Evolutionary conservation across 345 rosid species (phyloP), one percentile per base, ranked within the genome.

Genomic region (Ceriops decandra): DNA sequence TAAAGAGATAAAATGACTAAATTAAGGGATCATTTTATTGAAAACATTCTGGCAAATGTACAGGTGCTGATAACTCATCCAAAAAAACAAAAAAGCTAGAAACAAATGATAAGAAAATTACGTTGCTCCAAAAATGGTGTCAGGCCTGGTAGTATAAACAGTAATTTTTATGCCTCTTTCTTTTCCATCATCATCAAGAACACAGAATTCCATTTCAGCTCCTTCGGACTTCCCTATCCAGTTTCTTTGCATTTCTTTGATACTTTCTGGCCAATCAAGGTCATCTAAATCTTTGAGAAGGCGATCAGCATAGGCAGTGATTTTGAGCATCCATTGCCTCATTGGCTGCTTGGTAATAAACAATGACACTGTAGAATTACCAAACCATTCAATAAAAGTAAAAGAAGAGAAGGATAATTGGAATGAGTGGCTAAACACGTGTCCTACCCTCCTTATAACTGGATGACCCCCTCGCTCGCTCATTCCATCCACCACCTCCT

Each of bases 331-430:
- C 97, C 98, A 93, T 73, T 93, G 97, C 84, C 93, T 83, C 98
- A 93, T 93, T 77, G 97, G 96, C 98, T 93, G 96, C 96, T 93
- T 81, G 90, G 92, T 86, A 82, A 90, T 84, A 89, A 90, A 90
- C 87, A 93, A 89, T 75, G 86, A 89, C 87, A 89, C 92, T 90
- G 97, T 90, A 85, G 84, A 89, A 89, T 86, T 85, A 80, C 79
- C 80, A 83, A 83, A 85, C 80, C 63, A 72, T 84, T 88, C 83
- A 81, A 84, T 80, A 77, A 74, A 72, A 66, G 75, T 76, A 69
- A 81, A 72, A 63, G 49, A 78, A 61, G 67, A 70, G 58, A 62
- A 72, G 24, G 67, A 61, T 20, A 52, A 66, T 72, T 51, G 24
- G 27, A 68, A 22, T 4, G 49, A 42, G 49, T 46, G 42, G 10